These are phyloP conservation scores for Scleroderma citrinum DNA, from an alignment of 768 basidiomycete species.

Conservation along the genomic window DNA sequence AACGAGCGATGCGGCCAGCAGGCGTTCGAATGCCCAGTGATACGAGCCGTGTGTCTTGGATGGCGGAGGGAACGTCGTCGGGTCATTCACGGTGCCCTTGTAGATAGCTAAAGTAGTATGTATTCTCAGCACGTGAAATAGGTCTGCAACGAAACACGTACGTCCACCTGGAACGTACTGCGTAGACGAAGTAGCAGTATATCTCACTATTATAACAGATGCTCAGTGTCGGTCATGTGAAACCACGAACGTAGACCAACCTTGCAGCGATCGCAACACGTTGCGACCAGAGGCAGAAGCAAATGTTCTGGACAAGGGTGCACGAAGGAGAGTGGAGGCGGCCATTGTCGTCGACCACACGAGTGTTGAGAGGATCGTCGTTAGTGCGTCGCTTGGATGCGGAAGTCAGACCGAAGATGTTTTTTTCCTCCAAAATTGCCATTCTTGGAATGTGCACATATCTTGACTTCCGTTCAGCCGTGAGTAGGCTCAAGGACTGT, in stretches of 20 bases:
- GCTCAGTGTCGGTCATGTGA: not conserved
- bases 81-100: conserved; percentile 93
- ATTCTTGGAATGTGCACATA: no score
- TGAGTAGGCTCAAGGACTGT: no score
- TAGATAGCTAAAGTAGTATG: conserved; percentile 86
- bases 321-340: conserved; percentile 42
- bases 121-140: not conserved
- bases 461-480: no score
- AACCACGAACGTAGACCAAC: conserved; percentile 25
- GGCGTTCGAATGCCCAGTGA: conserved; percentile 90
- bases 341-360: conserved; percentile 37
- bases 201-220: conserved; percentile 33
- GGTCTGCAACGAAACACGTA: conserved; percentile 31
- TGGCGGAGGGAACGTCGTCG: conserved; percentile 81
- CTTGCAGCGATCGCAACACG: conserved; percentile 34
- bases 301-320: conserved; percentile 40
- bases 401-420: no score
- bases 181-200: conserved; percentile 29
- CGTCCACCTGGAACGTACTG: conserved; percentile 67
- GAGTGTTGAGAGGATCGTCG: conserved; percentile 1
- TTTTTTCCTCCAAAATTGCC: no score
- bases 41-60: conserved; percentile 83
- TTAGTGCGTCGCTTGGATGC: conserved; percentile 1
- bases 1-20: conserved; percentile 81
- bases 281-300: conserved; percentile 29